Conservation (phyloP, 345 rosid genomes). For the Clausena lansium region DNA sequence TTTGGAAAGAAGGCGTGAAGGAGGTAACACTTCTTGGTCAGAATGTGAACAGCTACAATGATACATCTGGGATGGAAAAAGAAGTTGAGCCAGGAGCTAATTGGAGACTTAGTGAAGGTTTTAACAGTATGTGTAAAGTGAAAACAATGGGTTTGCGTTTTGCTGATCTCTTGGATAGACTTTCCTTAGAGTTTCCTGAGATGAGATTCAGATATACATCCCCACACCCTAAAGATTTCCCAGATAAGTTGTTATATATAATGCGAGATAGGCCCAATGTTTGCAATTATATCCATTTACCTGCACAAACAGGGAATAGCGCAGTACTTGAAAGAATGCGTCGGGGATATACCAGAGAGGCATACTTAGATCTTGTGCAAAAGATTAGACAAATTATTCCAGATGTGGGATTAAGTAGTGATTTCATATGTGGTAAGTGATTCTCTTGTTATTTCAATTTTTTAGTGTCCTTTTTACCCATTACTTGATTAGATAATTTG, state of each 20-base stretch:
- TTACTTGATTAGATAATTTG: neutral
- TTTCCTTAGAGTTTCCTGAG: slow-evolving; percentile 87
- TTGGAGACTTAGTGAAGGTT: slow-evolving; percentile 83
- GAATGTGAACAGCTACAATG: slow-evolving; percentile 93
- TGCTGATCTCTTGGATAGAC: slow-evolving; percentile 83
- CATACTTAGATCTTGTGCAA: slow-evolving; percentile 83
- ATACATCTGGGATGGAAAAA: slow-evolving; percentile 52
- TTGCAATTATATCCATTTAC: slow-evolving; percentile 82
- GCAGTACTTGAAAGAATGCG: slow-evolving; percentile 77
- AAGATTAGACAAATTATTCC: slow-evolving; percentile 77
- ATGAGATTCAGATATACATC: slow-evolving; percentile 96
- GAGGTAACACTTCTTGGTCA: slow-evolving; percentile 95
- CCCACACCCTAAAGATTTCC: slow-evolving; percentile 94
- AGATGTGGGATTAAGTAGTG: slow-evolving; percentile 81
- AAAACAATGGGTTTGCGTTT: slow-evolving; percentile 77
- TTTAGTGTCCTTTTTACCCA: neutral
- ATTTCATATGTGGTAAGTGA: slow-evolving; percentile 78
- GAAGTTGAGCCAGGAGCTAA: slow-evolving; percentile 63
- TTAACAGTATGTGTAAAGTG: slow-evolving; percentile 78
- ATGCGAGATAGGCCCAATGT: slow-evolving; percentile 82
- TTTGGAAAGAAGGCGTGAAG: slow-evolving; percentile 85
- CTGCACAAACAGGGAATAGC: slow-evolving; percentile 90
- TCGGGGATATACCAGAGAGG: slow-evolving; percentile 87
- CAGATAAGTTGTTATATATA: slow-evolving; percentile 70
- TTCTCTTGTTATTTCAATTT: slow-evolving; percentile 4